Evolutionary conservation across 164 flowering plant genomes (phyloP).

Genomic region (Aristolochia contorta): DNA sequence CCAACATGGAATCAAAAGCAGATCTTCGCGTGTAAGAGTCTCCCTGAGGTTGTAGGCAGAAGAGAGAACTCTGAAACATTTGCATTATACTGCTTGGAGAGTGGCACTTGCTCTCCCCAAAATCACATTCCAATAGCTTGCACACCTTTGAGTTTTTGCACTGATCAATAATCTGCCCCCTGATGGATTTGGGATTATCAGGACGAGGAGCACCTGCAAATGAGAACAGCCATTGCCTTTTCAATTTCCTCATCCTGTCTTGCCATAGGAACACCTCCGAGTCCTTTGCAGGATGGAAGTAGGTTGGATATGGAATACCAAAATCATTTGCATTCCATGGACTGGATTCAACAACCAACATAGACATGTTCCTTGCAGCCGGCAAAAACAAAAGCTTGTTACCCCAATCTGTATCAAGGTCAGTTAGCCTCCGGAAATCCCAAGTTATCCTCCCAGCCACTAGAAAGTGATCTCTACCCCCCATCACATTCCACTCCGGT

Average conservation of each 20-base stretch:
- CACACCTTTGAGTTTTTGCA: constrained; percentile 54
- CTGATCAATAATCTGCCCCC: constrained; percentile 76
- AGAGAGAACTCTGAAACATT: constrained; percentile 84
- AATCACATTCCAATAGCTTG: constrained; percentile 77
- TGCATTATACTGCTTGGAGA: constrained; percentile 84
- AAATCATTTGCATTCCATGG: constrained; percentile 93
- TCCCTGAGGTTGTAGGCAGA: constrained; percentile 93
- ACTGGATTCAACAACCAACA: constrained; percentile 89
- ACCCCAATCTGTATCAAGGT: constrained; percentile 72
- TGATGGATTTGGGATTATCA: constrained; percentile 61
- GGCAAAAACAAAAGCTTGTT: constrained; percentile 81
- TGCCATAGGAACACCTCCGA: constrained; percentile 78
- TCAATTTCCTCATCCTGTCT: constrained; percentile 69
- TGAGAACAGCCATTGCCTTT: constrained; percentile 76
- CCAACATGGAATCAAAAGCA: constrained; percentile 84
- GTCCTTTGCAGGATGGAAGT: constrained; percentile 91
- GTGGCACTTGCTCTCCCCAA: constrained; percentile 85
- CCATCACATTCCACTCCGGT: constrained; percentile 84
- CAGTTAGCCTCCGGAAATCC: constrained; percentile 76
- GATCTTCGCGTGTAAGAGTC: constrained; percentile 88
- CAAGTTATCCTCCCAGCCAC: constrained; percentile 91
- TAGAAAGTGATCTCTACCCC: constrained; percentile 83
- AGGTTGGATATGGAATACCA: constrained; percentile 90
- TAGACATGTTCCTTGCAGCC: constrained; percentile 84
- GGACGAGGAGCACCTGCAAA: constrained; percentile 98